These are phyloP conservation scores for Saururus chinensis DNA, from an alignment of 164 flowering plant species.

Conservation along the genomic window DNA sequence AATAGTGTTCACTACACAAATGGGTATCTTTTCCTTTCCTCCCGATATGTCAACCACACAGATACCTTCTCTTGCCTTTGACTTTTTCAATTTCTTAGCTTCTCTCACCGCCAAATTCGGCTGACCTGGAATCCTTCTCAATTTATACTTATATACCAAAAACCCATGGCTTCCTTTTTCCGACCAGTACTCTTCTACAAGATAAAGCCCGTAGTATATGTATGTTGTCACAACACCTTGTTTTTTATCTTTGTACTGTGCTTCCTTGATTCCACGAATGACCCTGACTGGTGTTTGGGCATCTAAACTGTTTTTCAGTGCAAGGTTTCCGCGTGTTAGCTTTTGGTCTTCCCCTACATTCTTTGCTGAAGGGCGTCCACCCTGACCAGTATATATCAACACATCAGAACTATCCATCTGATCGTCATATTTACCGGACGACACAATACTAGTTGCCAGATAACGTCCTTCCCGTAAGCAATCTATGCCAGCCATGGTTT, in stretches of 20 bases:
- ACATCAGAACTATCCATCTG: conserved; percentile 35
- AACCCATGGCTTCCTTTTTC: conserved; percentile 43
- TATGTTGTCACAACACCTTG: conserved; percentile 28
- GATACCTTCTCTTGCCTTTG: conserved; percentile 34
- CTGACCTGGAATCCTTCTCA: conserved; percentile 69
- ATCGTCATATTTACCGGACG: conserved; percentile 71
- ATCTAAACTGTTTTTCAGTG: conserved; percentile 45
- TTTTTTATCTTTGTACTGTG: conserved; percentile 18
- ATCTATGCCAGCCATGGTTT: conserved; percentile 64
- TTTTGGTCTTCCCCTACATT: conserved; percentile 54
- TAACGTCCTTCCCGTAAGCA: conserved; percentile 24
- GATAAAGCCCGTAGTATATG: conserved; percentile 69
- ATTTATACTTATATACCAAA: conserved; percentile 45
- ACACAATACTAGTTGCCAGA: conserved; percentile 65
- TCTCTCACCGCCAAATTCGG: conserved; percentile 61
- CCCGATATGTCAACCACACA: conserved; percentile 50
- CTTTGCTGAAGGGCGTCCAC: conserved; percentile 42
- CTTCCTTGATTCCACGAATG: conserved; percentile 53
- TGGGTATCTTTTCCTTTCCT: conserved; percentile 51
- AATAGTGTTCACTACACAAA: conserved; percentile 59
- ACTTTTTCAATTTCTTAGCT: conserved; percentile 39
- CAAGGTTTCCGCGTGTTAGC: conserved; percentile 72
- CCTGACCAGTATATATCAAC: conserved; percentile 61
- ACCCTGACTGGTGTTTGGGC: conserved; percentile 57
- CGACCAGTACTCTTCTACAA: conserved; percentile 43